Conservation (phyloP, 768 basidiomycete genomes). For the Lactifluus rugatus region DNA sequence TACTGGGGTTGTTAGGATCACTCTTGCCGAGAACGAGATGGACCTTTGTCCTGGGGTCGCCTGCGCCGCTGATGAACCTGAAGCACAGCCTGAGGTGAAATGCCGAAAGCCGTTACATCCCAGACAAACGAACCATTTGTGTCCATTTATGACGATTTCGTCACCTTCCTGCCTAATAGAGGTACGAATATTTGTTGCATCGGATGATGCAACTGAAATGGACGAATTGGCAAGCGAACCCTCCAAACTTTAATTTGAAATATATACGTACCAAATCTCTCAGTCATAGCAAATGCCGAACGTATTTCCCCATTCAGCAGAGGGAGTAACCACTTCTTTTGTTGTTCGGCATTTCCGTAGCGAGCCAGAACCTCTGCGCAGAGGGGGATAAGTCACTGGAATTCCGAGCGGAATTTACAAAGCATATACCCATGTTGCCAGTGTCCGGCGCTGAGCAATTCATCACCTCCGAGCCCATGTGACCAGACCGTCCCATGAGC, state of each 20-base stretch:
- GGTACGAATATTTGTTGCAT: conserved; percentile 90
- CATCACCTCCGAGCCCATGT: conserved; percentile 73
- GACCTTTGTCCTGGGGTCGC: conserved; percentile 79
- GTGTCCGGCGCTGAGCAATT: conserved; percentile 98
- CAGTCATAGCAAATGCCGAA: conserved; percentile 96
- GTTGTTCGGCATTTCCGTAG: conserved; percentile 87
- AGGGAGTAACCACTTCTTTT: conserved; percentile 81
- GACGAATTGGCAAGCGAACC: conserved; percentile 6
- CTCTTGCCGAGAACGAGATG: conserved; percentile 96
- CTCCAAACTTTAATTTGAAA: conserved; percentile 5
- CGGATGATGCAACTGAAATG: conserved; percentile 73
- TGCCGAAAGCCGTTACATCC: background rate
- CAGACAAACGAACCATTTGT: conserved; percentile 67
- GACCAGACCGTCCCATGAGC: conserved; percentile 74
- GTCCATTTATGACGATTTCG: conserved; percentile 88
- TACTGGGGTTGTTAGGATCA: conserved; percentile 69
- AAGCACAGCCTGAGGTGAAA: background rate
- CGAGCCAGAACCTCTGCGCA: conserved; percentile 85
- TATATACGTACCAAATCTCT: conserved; percentile 76
- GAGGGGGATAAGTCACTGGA: conserved; percentile 3
- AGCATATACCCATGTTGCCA: conserved; percentile 83
- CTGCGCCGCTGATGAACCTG: conserved; percentile 97
- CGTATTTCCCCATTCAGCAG: conserved; percentile 89
- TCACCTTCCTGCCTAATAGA: conserved; percentile 75
- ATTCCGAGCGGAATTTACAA: background rate